Evolutionary conservation across 306 rosid species (phyloP), one percentile per base, ranked within the genome.

Genomic region (Vicia faba): DNA sequence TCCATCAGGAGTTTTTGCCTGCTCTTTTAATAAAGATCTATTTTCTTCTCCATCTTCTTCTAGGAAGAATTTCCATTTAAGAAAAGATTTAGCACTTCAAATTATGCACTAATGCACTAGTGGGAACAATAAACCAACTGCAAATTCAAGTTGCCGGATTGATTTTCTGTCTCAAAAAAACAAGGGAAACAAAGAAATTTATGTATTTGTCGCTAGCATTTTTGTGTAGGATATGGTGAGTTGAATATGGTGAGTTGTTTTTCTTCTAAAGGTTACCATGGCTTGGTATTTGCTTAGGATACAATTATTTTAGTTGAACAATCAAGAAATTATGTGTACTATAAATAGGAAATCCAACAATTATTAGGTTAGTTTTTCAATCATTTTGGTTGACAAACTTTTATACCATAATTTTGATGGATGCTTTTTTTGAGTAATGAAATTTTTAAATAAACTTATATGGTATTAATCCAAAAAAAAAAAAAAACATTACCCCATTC

Each of bases 121-220:
- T 19, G 2, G 31, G n/a, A n/a, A 59, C 16, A 23, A 45, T 70
- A 58, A 57, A 18, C 59, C 19, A 70, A 61, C 44, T 53, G 56
- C 44, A 51, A 62, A 15, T 39, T 56, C 55, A 50, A 39, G 64
- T 38, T 26, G 8, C 55, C 1, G 6, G 14, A 58, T 58, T 33
- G 10, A 33, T 14, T 31, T 31, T 43, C 2, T 23, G 57, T 51
- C 11, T 29, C 0, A 29, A 29, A 4, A 29, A 29, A 20, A 20
- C 23, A 20, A 20, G 2, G 23, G 23, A 20, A 20, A 20, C 23
- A 20, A 2, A 20, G 23, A 20, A 20, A n/a, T n/a, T n/a, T n/a
- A n/a, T n/a, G n/a, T n/a, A n/a, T n/a, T n/a, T n/a, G n/a, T n/a
- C n/a, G n/a, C n/a, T n/a, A n/a, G n/a, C n/a, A n/a, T n/a, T n/a